A percentile compares a stretch with the other conserved stretches of the same genome.
Evolutionary conservation across 225 moss, liverwort and hornwort genomes (phyloP).

Genomic region (Physcomitrium patens): DNA sequence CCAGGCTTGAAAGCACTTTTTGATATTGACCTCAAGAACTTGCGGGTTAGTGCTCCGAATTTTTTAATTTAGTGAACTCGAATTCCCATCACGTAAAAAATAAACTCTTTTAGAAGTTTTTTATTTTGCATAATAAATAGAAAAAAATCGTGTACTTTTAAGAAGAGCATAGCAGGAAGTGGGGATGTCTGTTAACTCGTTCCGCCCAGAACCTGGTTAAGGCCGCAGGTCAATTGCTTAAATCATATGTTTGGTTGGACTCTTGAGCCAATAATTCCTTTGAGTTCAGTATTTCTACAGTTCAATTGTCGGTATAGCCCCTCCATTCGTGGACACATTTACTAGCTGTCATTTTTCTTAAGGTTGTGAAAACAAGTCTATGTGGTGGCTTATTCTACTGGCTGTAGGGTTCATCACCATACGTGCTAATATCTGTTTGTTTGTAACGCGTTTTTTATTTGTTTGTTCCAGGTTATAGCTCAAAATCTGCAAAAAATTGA

Average conservation of each 20-base stretch:
- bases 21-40: slow-evolving; percentile 95
- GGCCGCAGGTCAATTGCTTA: neutral
- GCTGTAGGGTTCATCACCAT: neutral
- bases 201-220: neutral
- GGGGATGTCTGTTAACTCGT: neutral
- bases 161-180: neutral
- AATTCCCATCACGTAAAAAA: neutral
- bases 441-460: slow-evolving; percentile 1
- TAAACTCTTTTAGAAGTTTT: neutral
- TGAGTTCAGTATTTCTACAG: slow-evolving; percentile 4
- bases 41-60: slow-evolving; percentile 63
- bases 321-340: neutral
- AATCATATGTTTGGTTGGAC: neutral
- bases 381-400: neutral
- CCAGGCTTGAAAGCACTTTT: slow-evolving; percentile 98
- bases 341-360: neutral
- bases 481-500: slow-evolving; percentile 95
- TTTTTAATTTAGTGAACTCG: slow-evolving; percentile 2
- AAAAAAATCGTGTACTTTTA: neutral
- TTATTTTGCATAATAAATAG: neutral
- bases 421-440: neutral
- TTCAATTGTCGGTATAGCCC: slow-evolving; percentile 2
- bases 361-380: slow-evolving; percentile 5
- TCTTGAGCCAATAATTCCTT: neutral
- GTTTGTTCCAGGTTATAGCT: slow-evolving; percentile 73